These are phyloP conservation scores for Aspergillus fumigatus DNA, from an alignment of 2,329 filamentous ascomycete species.

Conservation along the genomic window DNA sequence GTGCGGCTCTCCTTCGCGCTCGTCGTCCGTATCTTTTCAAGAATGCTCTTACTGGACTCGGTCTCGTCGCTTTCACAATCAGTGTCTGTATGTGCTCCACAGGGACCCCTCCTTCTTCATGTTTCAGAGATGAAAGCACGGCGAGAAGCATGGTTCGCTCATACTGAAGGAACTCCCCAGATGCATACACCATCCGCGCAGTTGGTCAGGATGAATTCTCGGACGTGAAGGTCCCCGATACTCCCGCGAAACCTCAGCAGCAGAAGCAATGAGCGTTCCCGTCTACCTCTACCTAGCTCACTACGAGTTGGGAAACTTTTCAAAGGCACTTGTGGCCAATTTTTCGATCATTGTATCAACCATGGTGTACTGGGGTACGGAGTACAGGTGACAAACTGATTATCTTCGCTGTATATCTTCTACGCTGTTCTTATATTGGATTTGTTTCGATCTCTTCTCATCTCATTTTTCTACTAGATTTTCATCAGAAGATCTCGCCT, in stretches of 20 bases:
- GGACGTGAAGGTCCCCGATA: constrained; percentile 84
- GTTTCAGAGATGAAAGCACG: background rate
- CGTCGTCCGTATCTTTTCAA: constrained; percentile 87
- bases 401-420: background rate
- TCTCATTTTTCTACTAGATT: background rate
- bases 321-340: background rate
- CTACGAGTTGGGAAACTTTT: background rate
- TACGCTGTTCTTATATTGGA: background rate
- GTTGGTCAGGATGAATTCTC: constrained; percentile 97
- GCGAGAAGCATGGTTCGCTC: constrained; percentile 1
- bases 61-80: constrained; percentile 68
- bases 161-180: constrained; percentile 34
- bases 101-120: background rate
- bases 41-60: constrained; percentile 78
- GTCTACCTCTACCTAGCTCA: background rate
- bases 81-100: constrained; percentile 73
- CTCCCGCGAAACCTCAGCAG: constrained; percentile 43
- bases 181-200: constrained; percentile 69
- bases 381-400: constrained; percentile 5
- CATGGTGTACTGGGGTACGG: constrained; percentile 13
- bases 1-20: constrained; percentile 83
- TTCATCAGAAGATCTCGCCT: background rate
- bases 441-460: background rate
- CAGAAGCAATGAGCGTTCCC: constrained; percentile 24
- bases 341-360: background rate